phyloP scores from a whole-genome alignment of 108 stramenopile genomes.

The Craspedostauros australis region DNA sequence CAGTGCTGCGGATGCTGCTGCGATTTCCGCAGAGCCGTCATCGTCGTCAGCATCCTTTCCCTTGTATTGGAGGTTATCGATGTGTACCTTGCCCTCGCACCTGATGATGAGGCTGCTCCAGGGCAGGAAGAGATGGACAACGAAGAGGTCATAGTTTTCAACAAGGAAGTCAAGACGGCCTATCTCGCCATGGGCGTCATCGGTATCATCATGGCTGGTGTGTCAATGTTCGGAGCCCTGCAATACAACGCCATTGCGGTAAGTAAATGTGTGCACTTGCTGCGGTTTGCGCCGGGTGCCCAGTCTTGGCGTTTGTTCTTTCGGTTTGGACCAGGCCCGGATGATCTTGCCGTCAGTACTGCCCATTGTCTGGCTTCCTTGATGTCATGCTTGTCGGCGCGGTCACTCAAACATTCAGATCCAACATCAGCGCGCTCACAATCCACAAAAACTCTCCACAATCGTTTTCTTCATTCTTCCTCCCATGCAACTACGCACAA shows the following conservation, averaged over 20 bases:
- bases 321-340: too few relatives aligned
- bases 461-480: too few relatives aligned
- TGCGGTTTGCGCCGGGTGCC: too few relatives aligned
- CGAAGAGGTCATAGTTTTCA: neutral
- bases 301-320: too few relatives aligned
- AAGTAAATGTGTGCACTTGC: too few relatives aligned
- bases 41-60: constrained; percentile 11
- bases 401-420: too few relatives aligned
- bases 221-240: constrained; percentile 16
- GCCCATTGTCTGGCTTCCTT: too few relatives aligned
- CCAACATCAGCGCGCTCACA: too few relatives aligned
- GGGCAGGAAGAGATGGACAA: neutral
- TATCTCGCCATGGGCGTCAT: neutral
- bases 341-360: too few relatives aligned
- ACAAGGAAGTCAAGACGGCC: neutral
- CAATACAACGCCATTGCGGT: constrained; percentile 15
- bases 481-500: too few relatives aligned
- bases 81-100: neutral
- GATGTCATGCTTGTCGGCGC: too few relatives aligned
- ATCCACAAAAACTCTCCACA: too few relatives aligned
- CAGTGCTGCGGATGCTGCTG: constrained; percentile 35
- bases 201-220: neutral
- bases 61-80: neutral
- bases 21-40: constrained; percentile 34
- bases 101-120: neutral